phyloP scores from a whole-genome alignment of 2,329 filamentous ascomycete genomes.

The Cercospora sesami region DNA sequence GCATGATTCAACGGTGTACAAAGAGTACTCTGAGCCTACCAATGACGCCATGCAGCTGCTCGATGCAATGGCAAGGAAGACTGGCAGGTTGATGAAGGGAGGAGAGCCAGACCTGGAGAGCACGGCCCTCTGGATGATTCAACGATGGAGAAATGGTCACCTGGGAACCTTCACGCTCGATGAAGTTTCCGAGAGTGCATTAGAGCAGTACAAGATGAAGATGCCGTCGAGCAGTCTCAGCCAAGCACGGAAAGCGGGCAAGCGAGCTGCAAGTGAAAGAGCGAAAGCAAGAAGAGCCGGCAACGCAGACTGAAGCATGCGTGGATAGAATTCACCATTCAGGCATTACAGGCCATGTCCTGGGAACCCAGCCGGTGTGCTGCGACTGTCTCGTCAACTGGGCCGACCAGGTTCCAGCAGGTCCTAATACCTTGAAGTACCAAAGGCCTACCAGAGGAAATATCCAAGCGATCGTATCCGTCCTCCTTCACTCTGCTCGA shows the following conservation, averaged over 20 bases:
- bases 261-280: conserved; percentile 47
- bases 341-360: background rate
- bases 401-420: no score
- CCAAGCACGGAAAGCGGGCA: conserved; percentile 68
- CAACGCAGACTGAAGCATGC: conserved; percentile 3
- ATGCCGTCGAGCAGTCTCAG: conserved; percentile 58
- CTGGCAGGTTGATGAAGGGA: conserved; percentile 73
- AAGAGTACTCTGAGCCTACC: conserved; percentile 67
- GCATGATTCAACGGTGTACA: conserved; percentile 62
- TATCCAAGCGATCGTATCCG: no score
- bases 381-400: background rate
- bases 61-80: conserved; percentile 67
- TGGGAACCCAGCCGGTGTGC: background rate
- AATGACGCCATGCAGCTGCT: conserved; percentile 80
- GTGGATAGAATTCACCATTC: background rate
- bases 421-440: no score
- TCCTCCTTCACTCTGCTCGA: no score
- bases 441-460: no score
- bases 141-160: conserved; percentile 75
- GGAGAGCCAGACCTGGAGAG: conserved; percentile 69
- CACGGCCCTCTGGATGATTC: conserved; percentile 76
- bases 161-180: conserved; percentile 80
- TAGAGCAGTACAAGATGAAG: conserved; percentile 56
- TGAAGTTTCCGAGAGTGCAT: conserved; percentile 62
- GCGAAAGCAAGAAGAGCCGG: conserved; percentile 23